Evolutionary conservation across 345 rosid genomes (phyloP), one percentile per base, ranked within the genome.

Genomic region (Diplotaxis tenuifolia): DNA sequence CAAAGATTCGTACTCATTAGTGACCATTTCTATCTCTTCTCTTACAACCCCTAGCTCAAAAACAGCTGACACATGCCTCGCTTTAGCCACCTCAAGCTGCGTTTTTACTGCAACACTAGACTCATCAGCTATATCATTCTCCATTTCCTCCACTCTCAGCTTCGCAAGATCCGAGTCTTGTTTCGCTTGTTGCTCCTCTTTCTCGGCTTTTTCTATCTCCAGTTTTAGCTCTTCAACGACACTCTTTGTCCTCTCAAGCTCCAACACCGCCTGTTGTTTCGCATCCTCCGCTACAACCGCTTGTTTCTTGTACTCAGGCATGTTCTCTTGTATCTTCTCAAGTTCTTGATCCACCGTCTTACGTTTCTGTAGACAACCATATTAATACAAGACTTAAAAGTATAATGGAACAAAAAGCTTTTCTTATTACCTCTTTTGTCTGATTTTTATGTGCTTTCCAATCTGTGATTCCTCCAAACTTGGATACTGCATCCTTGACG

Each of bases 81-180:
- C 83, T 86, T 81, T 90, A 68, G 97, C 97, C 88, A 94, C 96
- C 82, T 89, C 95, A 38, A 91, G 89, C 81, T 94, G 97, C 2
- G 90, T 81, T 88, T 87, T 94, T 86, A 65, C 97, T 21, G 96
- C 97, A 22, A 91, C 88, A 59, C 97, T 89, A 14, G 68, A 83
- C 36, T 89, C 98, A 57, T 85, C 91, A 19, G 86, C 93, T 72
- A 91, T 85, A 20, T 97, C 98, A 71, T 91, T 89, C 75, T 94
- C 92, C 86, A 94, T 83, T 79, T 94, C 97, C 71, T 89, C 93
- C 61, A 88, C 91, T 61, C 96, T 86, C 15, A 94, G 86, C 75
- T 82, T 84, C 18, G 87, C 96, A 4, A 95, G 93, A 31, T 95
- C 93, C 3, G 96, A 88, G 72, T 95, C 99, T 78, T 95, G 96